Percentiles rank a stretch among this genome's conserved stretches.
Conservation (phyloP, 179 eudicot genomes). For the Actinidia arguta region DNA sequence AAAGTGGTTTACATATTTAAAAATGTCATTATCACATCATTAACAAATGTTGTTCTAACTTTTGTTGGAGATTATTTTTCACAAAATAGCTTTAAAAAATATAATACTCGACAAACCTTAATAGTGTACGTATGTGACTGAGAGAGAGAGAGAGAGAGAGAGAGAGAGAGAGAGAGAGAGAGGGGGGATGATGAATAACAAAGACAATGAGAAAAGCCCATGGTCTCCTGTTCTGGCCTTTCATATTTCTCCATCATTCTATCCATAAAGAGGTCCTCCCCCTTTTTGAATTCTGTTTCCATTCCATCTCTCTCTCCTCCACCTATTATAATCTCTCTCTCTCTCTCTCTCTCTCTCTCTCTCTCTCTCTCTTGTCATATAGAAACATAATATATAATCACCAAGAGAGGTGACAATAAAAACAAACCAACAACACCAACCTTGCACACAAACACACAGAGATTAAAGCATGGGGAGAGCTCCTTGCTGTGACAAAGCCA, state of each 20-base stretch:
- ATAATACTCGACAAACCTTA: not conserved
- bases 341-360: conserved; percentile 27
- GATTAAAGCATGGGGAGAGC: conserved; percentile 85
- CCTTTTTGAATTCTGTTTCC: conserved; percentile 38
- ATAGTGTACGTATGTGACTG: no score
- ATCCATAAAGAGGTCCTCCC: conserved; percentile 21
- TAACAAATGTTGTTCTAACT: not conserved
- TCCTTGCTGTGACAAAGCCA: conserved; percentile 91
- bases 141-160: not conserved
- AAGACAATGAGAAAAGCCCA: conserved; percentile 37
- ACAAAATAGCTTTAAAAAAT: not conserved
- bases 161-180: not conserved
- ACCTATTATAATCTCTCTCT: conserved; percentile 58
- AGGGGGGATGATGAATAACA: conserved; percentile 25
- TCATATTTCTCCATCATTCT: conserved; percentile 17
- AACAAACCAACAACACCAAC: no score
- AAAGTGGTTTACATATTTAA: no score
- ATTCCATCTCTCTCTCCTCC: conserved; percentile 52
- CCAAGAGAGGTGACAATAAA: conserved; percentile 20
- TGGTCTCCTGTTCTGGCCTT: conserved; percentile 25
- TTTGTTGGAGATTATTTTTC: no score
- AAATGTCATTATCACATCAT: no score
- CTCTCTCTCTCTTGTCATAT: not conserved
- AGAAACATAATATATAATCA: conserved; percentile 8
- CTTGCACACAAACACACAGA: conserved; percentile 12